Conservation (phyloP, 441 rosid species). For the Populus tomentosa region DNA sequence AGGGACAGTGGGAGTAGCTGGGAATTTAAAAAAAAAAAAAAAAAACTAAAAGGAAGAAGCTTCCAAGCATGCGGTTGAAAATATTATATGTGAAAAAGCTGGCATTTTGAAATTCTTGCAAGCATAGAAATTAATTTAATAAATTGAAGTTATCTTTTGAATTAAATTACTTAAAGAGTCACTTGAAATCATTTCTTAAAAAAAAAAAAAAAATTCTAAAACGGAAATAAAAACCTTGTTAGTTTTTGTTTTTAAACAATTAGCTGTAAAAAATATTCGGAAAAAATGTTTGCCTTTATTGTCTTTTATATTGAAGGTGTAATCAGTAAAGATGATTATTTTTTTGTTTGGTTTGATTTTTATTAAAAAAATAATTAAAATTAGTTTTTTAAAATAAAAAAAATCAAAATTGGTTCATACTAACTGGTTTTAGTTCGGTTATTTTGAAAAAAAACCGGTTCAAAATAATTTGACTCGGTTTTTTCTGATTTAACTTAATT, state of each 20-base stretch:
- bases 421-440: fast-evolving
- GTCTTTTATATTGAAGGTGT: too few species aligned
- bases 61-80: neutral
- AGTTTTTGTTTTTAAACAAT: too few species aligned
- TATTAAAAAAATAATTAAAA: too few species aligned
- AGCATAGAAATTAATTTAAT: neutral
- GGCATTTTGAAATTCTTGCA: neutral
- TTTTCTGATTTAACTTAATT: fast-evolving
- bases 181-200: too few species aligned
- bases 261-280: too few species aligned
- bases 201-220: too few species aligned
- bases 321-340: fast-evolving
- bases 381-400: fast-evolving
- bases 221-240: too few species aligned
- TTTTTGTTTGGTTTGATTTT: too few species aligned
- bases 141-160: too few species aligned
- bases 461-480: fast-evolving
- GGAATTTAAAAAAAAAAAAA: neutral
- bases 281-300: too few species aligned
- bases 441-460: too few species aligned
- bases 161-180: neutral
- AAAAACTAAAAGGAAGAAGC: neutral
- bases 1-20: neutral
- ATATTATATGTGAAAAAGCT: neutral
- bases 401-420: fast-evolving